phyloP scores from a whole-genome alignment of 1,284 basidiomycete species.

The Sporisorium reilianum region DNA sequence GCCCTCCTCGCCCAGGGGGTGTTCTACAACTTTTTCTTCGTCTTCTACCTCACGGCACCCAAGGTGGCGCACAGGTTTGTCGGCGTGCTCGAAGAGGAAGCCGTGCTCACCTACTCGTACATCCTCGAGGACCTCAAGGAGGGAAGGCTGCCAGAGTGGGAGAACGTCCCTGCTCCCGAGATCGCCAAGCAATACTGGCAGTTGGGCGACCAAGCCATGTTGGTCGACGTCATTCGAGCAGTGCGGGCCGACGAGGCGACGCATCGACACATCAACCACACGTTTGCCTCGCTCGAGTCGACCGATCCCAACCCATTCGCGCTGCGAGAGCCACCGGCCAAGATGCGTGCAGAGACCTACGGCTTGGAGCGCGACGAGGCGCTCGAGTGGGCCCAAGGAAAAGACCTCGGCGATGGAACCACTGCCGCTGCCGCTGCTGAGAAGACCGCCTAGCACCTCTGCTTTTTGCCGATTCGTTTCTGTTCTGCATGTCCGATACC shows the following conservation, averaged over 20 bases:
- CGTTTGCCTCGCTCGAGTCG: constrained; percentile 50
- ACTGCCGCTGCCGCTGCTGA: constrained; percentile 20
- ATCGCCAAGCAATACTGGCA: constrained; percentile 94
- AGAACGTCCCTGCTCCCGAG: constrained; percentile 77
- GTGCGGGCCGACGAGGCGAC: constrained; percentile 87
- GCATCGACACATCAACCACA: constrained; percentile 61
- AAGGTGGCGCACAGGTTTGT: constrained; percentile 91
- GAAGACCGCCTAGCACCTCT: constrained; percentile 26
- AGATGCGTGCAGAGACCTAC: constrained; percentile 43
- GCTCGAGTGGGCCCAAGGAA: constrained; percentile 41
- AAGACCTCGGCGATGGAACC: constrained; percentile 11
- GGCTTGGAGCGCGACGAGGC: constrained; percentile 58
- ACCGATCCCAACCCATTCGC: constrained; percentile 59
- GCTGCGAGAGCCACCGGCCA: constrained; percentile 38
- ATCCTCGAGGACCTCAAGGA: constrained; percentile 85
- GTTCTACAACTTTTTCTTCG: constrained; percentile 70
- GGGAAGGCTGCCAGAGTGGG: constrained; percentile 90
- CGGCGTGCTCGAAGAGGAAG: constrained; percentile 94
- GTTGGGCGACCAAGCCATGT: constrained; percentile 76
- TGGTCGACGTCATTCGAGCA: constrained; percentile 88
- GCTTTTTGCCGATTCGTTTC: not conserved
- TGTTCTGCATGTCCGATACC: not conserved
- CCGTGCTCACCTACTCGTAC: constrained; percentile 77
- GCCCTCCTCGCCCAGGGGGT: constrained; percentile 72
- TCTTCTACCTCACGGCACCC: constrained; percentile 82